These are phyloP conservation scores for Pleurostoma richardsiae DNA, from an alignment of 2,329 filamentous ascomycete genomes.

Conservation along the genomic window DNA sequence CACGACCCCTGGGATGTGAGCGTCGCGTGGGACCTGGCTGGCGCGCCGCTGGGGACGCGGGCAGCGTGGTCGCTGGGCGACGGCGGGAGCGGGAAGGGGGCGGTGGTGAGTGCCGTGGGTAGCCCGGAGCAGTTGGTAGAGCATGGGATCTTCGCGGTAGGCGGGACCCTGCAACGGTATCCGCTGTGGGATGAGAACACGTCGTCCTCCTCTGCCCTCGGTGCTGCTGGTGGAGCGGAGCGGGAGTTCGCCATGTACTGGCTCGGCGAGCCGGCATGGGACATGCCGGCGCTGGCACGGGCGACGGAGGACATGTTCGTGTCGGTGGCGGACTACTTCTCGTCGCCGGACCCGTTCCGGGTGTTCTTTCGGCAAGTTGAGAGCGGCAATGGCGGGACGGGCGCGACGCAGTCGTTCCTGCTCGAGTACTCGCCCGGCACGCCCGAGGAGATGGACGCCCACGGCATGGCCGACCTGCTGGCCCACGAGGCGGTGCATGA, in stretches of 20 bases:
- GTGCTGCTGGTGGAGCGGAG: not conserved
- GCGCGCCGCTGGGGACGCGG: not conserved
- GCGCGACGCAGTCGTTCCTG: slow-evolving; percentile 4
- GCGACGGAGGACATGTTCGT: slow-evolving; percentile 1
- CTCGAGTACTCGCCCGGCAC: slow-evolving; percentile 5
- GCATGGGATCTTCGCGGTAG: slow-evolving; percentile 4
- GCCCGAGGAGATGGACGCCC: not conserved
- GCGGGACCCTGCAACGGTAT: slow-evolving; percentile 1
- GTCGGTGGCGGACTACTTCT: slow-evolving; percentile 2
- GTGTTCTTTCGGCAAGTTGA: slow-evolving; percentile 5
- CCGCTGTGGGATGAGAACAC: not conserved
- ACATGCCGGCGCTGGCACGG: slow-evolving; percentile 1
- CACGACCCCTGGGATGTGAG: slow-evolving; percentile 1
- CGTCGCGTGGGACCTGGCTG: slow-evolving; percentile 4
- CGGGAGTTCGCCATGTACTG: slow-evolving; percentile 4
- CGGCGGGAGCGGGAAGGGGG: not conserved
- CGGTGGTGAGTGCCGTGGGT: not conserved
- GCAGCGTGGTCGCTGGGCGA: slow-evolving; percentile 6
- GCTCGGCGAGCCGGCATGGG: slow-evolving; percentile 1
- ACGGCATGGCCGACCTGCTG: slow-evolving; percentile 4
- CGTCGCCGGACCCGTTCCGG: slow-evolving; percentile 2
- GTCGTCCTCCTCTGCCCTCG: not conserved
- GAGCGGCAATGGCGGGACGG: not conserved
- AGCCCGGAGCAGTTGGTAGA: not conserved
- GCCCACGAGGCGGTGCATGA: slow-evolving; percentile 9